phyloP scores from a whole-genome alignment of 192 early-diverging fungal species.

The Spizellomyces punctatus region DNA sequence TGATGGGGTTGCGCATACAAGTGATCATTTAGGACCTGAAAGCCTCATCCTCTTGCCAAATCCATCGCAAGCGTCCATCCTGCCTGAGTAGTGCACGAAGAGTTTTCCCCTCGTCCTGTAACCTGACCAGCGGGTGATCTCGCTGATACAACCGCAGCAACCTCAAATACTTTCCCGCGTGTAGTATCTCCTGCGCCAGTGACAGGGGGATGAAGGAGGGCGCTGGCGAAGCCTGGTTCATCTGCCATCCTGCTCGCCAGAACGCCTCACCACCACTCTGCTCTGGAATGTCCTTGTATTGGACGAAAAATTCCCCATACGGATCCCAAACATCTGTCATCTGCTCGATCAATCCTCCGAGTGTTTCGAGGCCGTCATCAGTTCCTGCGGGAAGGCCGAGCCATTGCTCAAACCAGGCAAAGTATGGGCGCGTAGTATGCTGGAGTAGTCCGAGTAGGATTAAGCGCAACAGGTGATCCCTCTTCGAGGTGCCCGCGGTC shows the following conservation, averaged over 20 bases:
- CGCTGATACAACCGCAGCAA: slow-evolving; percentile 9
- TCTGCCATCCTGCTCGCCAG: slow-evolving; percentile 23
- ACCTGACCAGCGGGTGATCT: slow-evolving; percentile 15
- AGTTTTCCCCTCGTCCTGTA: not conserved
- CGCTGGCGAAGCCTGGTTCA: not conserved
- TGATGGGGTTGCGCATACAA: no score
- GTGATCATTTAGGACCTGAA: no score
- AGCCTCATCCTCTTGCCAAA: not conserved
- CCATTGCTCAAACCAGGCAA: slow-evolving; percentile 26
- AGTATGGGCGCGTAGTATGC: slow-evolving; percentile 23
- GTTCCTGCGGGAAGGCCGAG: slow-evolving; percentile 6
- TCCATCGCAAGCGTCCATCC: slow-evolving; percentile 1
- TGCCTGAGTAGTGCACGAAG: not conserved
- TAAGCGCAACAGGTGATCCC: not conserved
- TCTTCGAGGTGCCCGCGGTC: not conserved
- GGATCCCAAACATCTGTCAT: slow-evolving; percentile 29
- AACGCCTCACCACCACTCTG: slow-evolving; percentile 7
- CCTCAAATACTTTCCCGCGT: slow-evolving; percentile 26
- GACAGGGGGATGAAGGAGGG: slow-evolving; percentile 16
- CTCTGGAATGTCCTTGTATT: not conserved
- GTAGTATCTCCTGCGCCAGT: slow-evolving; percentile 9
- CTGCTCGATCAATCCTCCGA: slow-evolving; percentile 11
- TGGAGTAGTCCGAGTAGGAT: slow-evolving; percentile 1
- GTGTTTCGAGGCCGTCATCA: not conserved
- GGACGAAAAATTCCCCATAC: slow-evolving; percentile 21